These are phyloP conservation scores for Fusarium buxicola DNA, from an alignment of 2,329 filamentous ascomycete genomes.

Conservation along the genomic window DNA sequence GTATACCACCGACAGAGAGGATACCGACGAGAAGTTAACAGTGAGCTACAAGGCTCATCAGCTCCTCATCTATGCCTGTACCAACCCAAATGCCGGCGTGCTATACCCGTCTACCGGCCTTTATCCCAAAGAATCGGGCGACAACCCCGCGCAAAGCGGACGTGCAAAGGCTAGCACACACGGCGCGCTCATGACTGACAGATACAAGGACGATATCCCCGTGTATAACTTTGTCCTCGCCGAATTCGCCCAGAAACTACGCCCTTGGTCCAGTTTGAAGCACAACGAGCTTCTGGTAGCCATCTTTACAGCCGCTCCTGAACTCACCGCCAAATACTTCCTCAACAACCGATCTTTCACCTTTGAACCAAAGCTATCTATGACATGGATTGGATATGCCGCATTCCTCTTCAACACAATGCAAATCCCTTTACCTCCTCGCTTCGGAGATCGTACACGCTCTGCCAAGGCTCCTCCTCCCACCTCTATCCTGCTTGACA, in stretches of 20 bases:
- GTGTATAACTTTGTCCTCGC: constrained; percentile 84
- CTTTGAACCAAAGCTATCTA: constrained; percentile 90
- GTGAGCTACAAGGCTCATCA: constrained; percentile 79
- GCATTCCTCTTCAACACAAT: constrained; percentile 87
- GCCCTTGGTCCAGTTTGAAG: constrained; percentile 83
- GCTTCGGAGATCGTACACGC: constrained; percentile 74
- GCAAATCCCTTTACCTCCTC: constrained; percentile 76
- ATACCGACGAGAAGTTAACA: constrained; percentile 56
- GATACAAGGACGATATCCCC: constrained; percentile 73
- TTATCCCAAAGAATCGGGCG: constrained; percentile 79
- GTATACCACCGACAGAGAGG: constrained; percentile 61
- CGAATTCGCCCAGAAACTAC: constrained; percentile 80
- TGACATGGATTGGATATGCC: constrained; percentile 95
- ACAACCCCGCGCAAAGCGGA: constrained; percentile 52
- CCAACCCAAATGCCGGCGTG: constrained; percentile 77
- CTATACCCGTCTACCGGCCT: constrained; percentile 83
- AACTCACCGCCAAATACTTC: constrained; percentile 91
- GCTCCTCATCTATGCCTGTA: constrained; percentile 81
- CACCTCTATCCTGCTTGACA: constrained; percentile 82
- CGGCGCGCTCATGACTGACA: constrained; percentile 75
- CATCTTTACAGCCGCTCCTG: constrained; percentile 84
- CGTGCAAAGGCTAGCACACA: constrained; percentile 66
- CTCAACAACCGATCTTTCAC: constrained; percentile 81
- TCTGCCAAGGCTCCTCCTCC: constrained; percentile 79
- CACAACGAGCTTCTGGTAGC: constrained; percentile 85